Evolutionary conservation across 139 green algal species (phyloP), one percentile per base, ranked within the genome.

Genomic region (Picochlorum sp.): DNA sequence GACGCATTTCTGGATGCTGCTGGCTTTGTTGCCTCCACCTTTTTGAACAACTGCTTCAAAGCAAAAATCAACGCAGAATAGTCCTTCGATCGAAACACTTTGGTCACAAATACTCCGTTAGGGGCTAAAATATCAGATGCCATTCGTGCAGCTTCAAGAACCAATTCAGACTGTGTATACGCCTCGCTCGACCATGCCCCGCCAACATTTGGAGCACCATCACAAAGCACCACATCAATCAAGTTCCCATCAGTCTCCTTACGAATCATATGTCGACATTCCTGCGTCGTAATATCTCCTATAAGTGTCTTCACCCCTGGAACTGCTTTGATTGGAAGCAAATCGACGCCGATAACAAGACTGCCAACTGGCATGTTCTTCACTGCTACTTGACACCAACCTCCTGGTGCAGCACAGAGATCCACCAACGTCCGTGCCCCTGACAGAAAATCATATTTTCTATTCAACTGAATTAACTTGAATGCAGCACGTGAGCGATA

Each of bases 401-500:
- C 86, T 49, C 83, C 84, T 62, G 94, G 94, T 2, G 94, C 94
- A n/a, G 94, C 94, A 68, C 94, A 98, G 15, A 99, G 81, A 69
- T 99, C 94, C 31, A 99, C 77, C 37, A 95, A 51, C 0, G 83
- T 74, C 3, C 76, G 61, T 66, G 86, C 85, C 20, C 81, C 85
- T 21, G 72, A 64, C 6, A 99, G 78, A 72, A 99, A 96, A 59
- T 92, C 76, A 70, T 91, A 97, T 77, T 98, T 95, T 30, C 88
- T 76, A 78, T 99, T 98, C 9, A 99, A 85, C 79, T 99, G 94
- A 21, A 98, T 90, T 9, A 99, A 87, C 88, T 99, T 99, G 80
- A 98, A 99, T 2, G 94, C 91, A 38, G 94, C 92, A 76, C 94
- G 90, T 0, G 92, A 97, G 16, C 94, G 87, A 75, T 90, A 99